Percentiles rank a stretch among this genome's conserved stretches.
Conservation (phyloP, 2,329 filamentous ascomycete species). For the Meredithiella fracta region DNA sequence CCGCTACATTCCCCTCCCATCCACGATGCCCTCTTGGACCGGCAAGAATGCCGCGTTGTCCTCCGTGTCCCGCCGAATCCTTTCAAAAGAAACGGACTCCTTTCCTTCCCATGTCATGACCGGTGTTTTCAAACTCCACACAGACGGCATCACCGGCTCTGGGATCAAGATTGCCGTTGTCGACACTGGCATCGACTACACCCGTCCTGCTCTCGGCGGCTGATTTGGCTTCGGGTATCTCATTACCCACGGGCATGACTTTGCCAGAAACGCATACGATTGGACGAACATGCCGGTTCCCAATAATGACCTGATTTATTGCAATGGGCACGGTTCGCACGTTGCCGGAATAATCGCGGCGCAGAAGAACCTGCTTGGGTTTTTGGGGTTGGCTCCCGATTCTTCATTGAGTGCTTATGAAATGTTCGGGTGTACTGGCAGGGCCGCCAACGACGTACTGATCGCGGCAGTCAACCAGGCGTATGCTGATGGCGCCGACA, state of each 20-base stretch:
- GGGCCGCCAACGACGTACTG: slow-evolving; percentile 37
- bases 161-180: slow-evolving; percentile 37
- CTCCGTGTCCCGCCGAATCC: background rate
- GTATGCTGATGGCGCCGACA: slow-evolving; percentile 38
- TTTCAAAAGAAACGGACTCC: background rate
- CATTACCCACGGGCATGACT: slow-evolving; percentile 40
- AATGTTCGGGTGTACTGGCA: slow-evolving; percentile 38
- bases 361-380: slow-evolving; percentile 15
- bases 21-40: background rate
- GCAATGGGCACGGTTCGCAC: slow-evolving; percentile 23
- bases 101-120: slow-evolving; percentile 31
- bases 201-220: slow-evolving; percentile 44
- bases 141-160: slow-evolving; percentile 30
- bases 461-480: slow-evolving; percentile 43
- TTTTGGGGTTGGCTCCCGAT: slow-evolving; percentile 37
- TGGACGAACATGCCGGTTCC: slow-evolving; percentile 21
- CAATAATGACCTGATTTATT: slow-evolving; percentile 10
- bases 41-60: background rate
- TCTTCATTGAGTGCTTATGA: slow-evolving; percentile 39
- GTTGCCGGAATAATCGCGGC: slow-evolving; percentile 20
- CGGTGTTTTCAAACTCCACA: slow-evolving; percentile 36
- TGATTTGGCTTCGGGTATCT: slow-evolving; percentile 44
- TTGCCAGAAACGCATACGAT: slow-evolving; percentile 38
- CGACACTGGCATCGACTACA: slow-evolving; percentile 44
- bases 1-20: background rate